Percentiles rank a stretch among this genome's conserved stretches.
These are phyloP conservation scores for Juglanconis sp. DNA, from an alignment of 2,329 filamentous ascomycete genomes.

Conservation along the genomic window DNA sequence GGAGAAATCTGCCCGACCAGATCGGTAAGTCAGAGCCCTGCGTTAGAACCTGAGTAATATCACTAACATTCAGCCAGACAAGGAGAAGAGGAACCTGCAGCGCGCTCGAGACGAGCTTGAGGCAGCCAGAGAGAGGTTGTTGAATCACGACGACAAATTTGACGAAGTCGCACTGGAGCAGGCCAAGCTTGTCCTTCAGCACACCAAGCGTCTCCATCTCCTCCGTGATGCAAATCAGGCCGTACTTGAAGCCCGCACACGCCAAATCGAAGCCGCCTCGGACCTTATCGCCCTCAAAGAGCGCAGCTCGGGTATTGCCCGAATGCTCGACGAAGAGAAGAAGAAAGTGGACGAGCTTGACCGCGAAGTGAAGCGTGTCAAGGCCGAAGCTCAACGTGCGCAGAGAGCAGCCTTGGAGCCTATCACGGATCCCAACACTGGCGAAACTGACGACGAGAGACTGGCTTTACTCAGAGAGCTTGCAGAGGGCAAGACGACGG, in stretches of 20 bases:
- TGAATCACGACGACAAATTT: conserved; percentile 49
- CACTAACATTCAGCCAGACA: conserved; percentile 22
- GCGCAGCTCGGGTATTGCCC: conserved; percentile 59
- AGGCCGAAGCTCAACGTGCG: conserved; percentile 30
- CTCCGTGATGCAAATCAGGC: conserved; percentile 62
- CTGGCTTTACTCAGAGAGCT: conserved; percentile 39
- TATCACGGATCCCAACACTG: background rate
- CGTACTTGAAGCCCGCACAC: conserved; percentile 67
- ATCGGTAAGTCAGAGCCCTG: conserved; percentile 47
- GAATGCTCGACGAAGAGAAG: conserved; percentile 46
- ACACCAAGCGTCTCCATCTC: conserved; percentile 57
- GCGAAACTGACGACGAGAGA: conserved; percentile 30
- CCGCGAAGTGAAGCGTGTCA: conserved; percentile 31
- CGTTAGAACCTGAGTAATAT: too few species aligned
- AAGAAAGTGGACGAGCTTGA: conserved; percentile 37
- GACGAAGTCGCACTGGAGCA: conserved; percentile 56
- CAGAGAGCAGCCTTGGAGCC: conserved; percentile 36
- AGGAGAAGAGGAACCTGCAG: conserved; percentile 33
- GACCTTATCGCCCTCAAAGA: conserved; percentile 68
- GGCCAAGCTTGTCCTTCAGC: conserved; percentile 48
- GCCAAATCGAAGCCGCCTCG: conserved; percentile 75
- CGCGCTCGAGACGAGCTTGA: conserved; percentile 35
- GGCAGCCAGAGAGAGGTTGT: conserved; percentile 41
- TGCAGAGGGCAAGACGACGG: conserved; percentile 48
- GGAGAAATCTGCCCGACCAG: conserved; percentile 65